Evolutionary conservation across 2,329 filamentous ascomycete species (phyloP), one percentile per base, ranked within the genome.

Genomic region (Rutstroemia sydowiana): DNA sequence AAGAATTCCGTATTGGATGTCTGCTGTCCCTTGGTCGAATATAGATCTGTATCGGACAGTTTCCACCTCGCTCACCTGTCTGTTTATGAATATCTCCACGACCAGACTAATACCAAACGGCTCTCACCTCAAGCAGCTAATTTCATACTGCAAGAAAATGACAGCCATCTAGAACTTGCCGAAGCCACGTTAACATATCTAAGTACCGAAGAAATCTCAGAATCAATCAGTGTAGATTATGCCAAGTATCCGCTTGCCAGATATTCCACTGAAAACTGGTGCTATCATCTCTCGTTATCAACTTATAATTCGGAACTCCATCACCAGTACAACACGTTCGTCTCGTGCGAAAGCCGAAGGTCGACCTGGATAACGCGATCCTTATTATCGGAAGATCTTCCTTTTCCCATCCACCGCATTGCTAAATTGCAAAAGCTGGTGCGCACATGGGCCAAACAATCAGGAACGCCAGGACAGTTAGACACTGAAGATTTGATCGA

Each of bases 221-320:
- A 45, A 13, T 51, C 48, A 3, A 51, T 46, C 4, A 46, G 30
- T 13, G 6, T 51, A 2, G 45, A 46, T 16, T 30, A 21, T 13
- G 13, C 36, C 7, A 43, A 37, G 18, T 51, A 51, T 13, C 48
- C 41, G 20, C 21, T 51, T 9, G 48, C 42, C 16, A 51, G 46
- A 23, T 51, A 51, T 46, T 41, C 48, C 3, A 51, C 48, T 2
- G 48, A 51, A 20, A 51, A 51, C 10, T 51, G 48, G 48, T 51
- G 41, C 23, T 51, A 45, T 3, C 48, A 51, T 31, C n/a, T 51
- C 5, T 51, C 48, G 8, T 30, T 51, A 14, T 51, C 48, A 21
- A 16, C 36, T 1, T 51, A 51, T 37, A 37, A 46, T 7, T 18
- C 14, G 1, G 46, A 36, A 9, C 23, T 51, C 1, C 48, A 46